Evolutionary conservation across 2,329 filamentous ascomycete species (phyloP), one percentile per base, ranked within the genome.

Genomic region (Cordyceps pruinosa): DNA sequence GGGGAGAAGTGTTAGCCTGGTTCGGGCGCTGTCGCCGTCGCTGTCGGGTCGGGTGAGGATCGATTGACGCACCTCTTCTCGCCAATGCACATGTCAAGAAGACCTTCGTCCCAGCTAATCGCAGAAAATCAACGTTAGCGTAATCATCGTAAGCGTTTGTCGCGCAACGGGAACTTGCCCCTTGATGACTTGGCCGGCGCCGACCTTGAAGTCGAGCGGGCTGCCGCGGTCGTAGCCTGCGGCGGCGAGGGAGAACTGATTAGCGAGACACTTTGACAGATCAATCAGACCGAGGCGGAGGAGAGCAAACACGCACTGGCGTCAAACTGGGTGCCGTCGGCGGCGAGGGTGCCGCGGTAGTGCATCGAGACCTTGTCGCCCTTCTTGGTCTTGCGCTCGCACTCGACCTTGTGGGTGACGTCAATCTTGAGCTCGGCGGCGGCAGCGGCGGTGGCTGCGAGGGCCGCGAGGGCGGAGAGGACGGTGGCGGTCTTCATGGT

Each of bases 51-150:
- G n/a, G n/a, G 6, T 19, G 19, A 21, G 19, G 8, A 2, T n/a
- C 9, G n/a, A 17, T 19, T 5, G 35, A 65, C 72, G 73, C 65
- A 77, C 79, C 81, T 83, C 79, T 92, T 93, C 79, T 97, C 93
- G 61, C 94, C 93, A 65, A 95, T 88, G 74, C 94, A 97, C 92
- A 97, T 97, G 68, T 89, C 89, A 55, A 94, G 66, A 39, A 97
- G 81, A 50, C 93, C 93, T 69, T 95, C 74, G 66, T 97, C 93
- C 93, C 92, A 97, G 68, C 86, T 89, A 61, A 61, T 19, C 13
- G 13, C 7, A 7, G 17, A 15, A 39, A 32, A 21, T 44, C 13
- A 13, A 35, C 34, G 65, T 66, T 64, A 66, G 63, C 42, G 28
- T 58, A 23, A 23, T 32, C 39, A 28, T 37, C 15, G 17, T 8